These are phyloP conservation scores for Macrophomina pseudophaseolina DNA, from an alignment of 2,329 filamentous ascomycete genomes.

Conservation along the genomic window DNA sequence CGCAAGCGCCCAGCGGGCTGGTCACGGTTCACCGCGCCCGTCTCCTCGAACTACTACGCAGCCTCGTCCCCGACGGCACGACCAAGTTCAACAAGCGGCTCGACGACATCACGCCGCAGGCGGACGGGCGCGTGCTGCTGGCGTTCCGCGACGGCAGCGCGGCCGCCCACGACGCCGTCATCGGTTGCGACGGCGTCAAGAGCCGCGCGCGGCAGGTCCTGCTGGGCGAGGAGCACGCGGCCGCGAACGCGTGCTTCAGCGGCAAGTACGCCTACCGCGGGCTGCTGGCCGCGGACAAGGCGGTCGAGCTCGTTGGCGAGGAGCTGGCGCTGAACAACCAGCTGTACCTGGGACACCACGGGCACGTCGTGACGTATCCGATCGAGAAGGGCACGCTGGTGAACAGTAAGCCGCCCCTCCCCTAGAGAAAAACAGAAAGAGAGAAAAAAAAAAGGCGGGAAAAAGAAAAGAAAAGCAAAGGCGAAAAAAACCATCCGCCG, in stretches of 20 bases:
- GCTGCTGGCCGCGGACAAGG: conserved; percentile 63
- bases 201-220: conserved; percentile 59
- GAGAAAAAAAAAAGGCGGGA: too few relatives aligned
- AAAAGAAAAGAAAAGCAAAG: too few relatives aligned
- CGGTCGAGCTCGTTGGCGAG: conserved; percentile 54
- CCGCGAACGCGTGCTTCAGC: conserved; percentile 56
- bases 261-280: conserved; percentile 67
- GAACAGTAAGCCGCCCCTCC: conserved; percentile 49
- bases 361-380: conserved; percentile 66
- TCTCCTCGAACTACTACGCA: conserved; percentile 56
- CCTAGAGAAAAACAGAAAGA: too few relatives aligned
- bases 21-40: conserved; percentile 53
- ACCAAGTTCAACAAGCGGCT: conserved; percentile 49
- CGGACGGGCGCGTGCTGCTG: conserved; percentile 38
- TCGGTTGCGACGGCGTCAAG: conserved; percentile 70
- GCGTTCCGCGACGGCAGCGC: conserved; percentile 53
- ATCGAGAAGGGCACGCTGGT: conserved; percentile 61
- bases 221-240: conserved; percentile 53
- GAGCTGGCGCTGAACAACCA: conserved; percentile 56
- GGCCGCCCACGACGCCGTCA: conserved; percentile 53
- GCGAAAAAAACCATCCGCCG: too few relatives aligned
- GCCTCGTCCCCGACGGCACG: conserved; percentile 49
- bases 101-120: conserved; percentile 33
- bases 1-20: conserved; percentile 30
- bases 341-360: conserved; percentile 62